phyloP scores from a whole-genome alignment of 257 asterid species.

The Penstemon eatonii region DNA sequence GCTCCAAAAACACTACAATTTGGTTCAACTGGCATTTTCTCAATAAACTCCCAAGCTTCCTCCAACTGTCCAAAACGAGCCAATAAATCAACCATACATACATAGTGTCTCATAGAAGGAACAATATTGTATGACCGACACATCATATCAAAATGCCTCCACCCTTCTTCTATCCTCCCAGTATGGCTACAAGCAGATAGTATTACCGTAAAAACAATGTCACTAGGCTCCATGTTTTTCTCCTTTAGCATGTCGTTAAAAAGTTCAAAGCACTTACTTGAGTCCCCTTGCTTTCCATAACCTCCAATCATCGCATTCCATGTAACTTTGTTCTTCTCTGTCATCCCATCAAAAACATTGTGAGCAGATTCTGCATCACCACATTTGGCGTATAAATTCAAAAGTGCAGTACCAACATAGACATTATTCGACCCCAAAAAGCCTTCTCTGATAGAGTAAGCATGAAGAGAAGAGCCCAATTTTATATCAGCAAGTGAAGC shows the following conservation, averaged over 20 bases:
- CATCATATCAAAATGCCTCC: conserved; percentile 49
- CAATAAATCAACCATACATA: conserved; percentile 57
- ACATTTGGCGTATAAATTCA: conserved; percentile 57
- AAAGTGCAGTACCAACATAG: conserved; percentile 55
- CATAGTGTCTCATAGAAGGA: conserved; percentile 56
- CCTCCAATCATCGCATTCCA: conserved; percentile 72
- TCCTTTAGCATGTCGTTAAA: conserved; percentile 46
- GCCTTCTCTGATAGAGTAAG: conserved; percentile 43
- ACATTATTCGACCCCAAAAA: conserved; percentile 36
- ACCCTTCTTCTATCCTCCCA: conserved; percentile 54
- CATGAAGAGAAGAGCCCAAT: conserved; percentile 55
- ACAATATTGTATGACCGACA: conserved; percentile 32
- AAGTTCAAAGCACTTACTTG: conserved; percentile 40
- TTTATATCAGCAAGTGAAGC: conserved; percentile 39
- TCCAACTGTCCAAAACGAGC: conserved; percentile 56
- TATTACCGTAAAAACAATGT: conserved; percentile 46
- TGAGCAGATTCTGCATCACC: conserved; percentile 56
- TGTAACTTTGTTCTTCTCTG: conserved; percentile 42
- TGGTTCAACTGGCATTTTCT: conserved; percentile 48
- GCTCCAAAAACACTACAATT: conserved; percentile 46
- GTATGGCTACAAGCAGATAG: conserved; percentile 59
- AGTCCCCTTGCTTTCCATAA: conserved; percentile 55
- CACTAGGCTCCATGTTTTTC: conserved; percentile 45
- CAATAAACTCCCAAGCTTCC: conserved; percentile 55
- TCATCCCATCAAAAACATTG: conserved; percentile 47